phyloP scores from a whole-genome alignment of 2,329 filamentous ascomycete genomes.

The Penicillium sp. region DNA sequence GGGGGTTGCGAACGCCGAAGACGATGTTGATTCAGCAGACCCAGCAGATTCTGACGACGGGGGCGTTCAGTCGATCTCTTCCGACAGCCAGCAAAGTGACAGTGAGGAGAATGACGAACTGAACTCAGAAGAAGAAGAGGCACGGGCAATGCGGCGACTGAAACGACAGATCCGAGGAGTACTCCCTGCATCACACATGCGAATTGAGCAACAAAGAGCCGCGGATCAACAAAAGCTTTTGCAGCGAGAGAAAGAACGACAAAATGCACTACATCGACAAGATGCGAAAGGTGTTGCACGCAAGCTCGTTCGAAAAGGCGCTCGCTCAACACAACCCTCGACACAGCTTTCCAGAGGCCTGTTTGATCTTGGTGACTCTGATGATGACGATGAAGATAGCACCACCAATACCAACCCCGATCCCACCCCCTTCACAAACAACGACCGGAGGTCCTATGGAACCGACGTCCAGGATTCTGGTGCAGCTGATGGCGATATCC shows the following conservation, averaged over 20 bases:
- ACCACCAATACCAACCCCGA: not conserved
- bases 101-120: conserved; percentile 23
- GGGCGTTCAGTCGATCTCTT: conserved; percentile 23
- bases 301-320: conserved; percentile 31
- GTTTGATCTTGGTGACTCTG: conserved; percentile 34
- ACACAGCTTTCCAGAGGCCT: conserved; percentile 20
- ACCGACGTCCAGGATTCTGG: conserved; percentile 26
- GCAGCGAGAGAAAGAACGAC: conserved; percentile 19
- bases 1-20: conserved; percentile 17
- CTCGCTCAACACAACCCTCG: conserved; percentile 15
- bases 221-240: conserved; percentile 21
- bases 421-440: conserved; percentile 6
- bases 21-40: conserved; percentile 14
- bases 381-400: conserved; percentile 22
- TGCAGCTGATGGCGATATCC: conserved; percentile 36
- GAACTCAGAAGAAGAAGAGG: conserved; percentile 22
- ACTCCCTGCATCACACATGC: conserved; percentile 51
- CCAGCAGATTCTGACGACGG: conserved; percentile 16
- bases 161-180: conserved; percentile 50
- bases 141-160: conserved; percentile 33
- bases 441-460: conserved; percentile 17
- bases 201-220: conserved; percentile 43
- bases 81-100: conserved; percentile 17
- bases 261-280: conserved; percentile 19
- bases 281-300: conserved; percentile 38